These are phyloP conservation scores for Globisporangium camurandrum DNA, from an alignment of 352 stramenopile species.

Conservation along the genomic window DNA sequence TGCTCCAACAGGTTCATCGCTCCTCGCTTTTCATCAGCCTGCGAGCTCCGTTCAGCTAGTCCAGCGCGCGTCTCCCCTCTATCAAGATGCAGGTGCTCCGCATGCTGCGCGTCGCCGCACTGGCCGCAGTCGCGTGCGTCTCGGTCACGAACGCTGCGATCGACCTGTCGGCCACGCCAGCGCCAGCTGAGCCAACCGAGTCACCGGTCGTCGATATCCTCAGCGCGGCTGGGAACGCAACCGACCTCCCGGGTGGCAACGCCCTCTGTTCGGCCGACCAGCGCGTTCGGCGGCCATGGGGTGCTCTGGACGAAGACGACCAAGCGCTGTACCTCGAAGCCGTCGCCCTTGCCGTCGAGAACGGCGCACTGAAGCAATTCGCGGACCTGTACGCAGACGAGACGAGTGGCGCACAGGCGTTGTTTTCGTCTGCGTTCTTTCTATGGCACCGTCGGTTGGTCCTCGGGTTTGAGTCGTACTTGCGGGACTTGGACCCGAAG, in stretches of 20 bases:
- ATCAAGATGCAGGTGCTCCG: slow-evolving; percentile 15
- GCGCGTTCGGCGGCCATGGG: slow-evolving; percentile 54
- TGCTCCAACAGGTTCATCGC: no score
- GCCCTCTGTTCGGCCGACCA: slow-evolving; percentile 18
- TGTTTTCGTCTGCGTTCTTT: slow-evolving; percentile 55
- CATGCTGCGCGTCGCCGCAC: slow-evolving; percentile 7
- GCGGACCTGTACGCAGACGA: slow-evolving; percentile 38
- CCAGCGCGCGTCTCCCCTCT: no score
- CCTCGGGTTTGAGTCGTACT: slow-evolving; percentile 53
- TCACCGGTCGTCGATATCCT: slow-evolving; percentile 25
- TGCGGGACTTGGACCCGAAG: slow-evolving; percentile 44
- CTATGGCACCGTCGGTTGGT: slow-evolving; percentile 60
- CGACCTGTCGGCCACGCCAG: neutral
- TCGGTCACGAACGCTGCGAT: slow-evolving; percentile 1
- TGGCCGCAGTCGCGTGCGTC: slow-evolving; percentile 5
- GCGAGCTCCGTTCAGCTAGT: no score
- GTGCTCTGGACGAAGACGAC: slow-evolving; percentile 25
- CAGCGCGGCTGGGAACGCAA: slow-evolving; percentile 29
- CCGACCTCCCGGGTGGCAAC: slow-evolving; percentile 46
- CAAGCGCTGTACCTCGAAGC: slow-evolving; percentile 56
- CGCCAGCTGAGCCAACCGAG: slow-evolving; percentile 1
- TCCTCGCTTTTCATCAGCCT: no score
- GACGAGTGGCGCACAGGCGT: slow-evolving; percentile 34
- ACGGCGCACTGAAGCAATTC: slow-evolving; percentile 41
- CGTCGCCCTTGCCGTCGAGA: slow-evolving; percentile 25